Evolutionary conservation across 2,329 filamentous ascomycete genomes (phyloP), one percentile per base, ranked within the genome.

Genomic region (Alternaria ethzedia): DNA sequence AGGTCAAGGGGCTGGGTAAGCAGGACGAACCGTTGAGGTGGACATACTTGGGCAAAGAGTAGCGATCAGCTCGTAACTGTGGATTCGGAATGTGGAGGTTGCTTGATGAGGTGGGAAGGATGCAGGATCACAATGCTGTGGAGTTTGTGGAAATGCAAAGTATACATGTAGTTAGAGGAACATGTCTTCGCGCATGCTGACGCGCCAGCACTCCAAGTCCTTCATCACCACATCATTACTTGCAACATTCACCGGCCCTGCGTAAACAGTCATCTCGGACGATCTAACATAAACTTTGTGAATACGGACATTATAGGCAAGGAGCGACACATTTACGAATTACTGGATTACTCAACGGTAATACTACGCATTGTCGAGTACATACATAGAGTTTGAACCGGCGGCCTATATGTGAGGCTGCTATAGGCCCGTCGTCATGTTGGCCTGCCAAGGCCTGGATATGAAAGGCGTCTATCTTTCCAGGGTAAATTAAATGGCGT

Each of bases 21-120:
- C 74, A 78, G 56, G 80, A 83, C 61, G 62, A 73, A 62, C 75
- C 78, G 26, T 67, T 84, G 70, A 75, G 73, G 66, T 84, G 83
- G 82, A 82, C 75, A 52, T 84, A 83, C 71, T 75, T 84, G 67
- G 83, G 82, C 26, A 78, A 73, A 61, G 72, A 67, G 58, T 79
- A 69, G 75, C 55, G 54, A 25, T 50, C 52, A 52, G 58, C 41
- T 43, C 60, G 58, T 47, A 65, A 36, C 15, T 17, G 36, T 41
- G 50, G 62, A 57, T 56, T 41, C 43, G 52, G 46, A 41, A 46
- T 26, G 57, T 61, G 55, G 51, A 50, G 56, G 36, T 49, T 11
- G 50, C 28, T 23, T 58, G 52, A 43, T 52, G 55, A 49, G 25
- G 43, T 20, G 55, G 36, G 50, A 28, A 46, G 23, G 17, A 55